Evolutionary conservation across 2,329 filamentous ascomycete species (phyloP), one percentile per base, ranked within the genome.

Genomic region (Ampelomyces quisqualis): DNA sequence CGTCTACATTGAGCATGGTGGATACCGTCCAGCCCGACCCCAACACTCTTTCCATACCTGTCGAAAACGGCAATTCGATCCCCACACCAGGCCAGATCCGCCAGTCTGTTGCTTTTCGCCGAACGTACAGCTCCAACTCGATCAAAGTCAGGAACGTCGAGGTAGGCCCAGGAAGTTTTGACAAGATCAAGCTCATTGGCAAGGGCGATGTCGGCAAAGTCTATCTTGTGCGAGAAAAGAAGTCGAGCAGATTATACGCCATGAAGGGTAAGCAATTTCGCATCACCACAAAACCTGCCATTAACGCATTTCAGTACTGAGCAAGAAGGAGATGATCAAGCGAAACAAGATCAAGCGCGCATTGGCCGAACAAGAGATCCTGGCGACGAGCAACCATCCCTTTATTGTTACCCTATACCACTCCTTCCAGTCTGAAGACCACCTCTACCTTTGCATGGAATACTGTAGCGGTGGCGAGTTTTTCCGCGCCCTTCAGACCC

Each of bases 241-340:
- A 97, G 80, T 95, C 90, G 62, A 85, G 84, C 57, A 81, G 93
- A 54, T 73, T 98, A 36, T 98, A 97, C 72, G 93, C 93, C 39
- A 98, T 98, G 93, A 98, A 98, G 74, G 91, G 91, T 96, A 69
- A 56, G 77, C 68, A 45, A 19, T 9, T 35, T 33, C 10, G 5
- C 11, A 29, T 13, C 17, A 20, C 32, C n/a, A 33, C 5, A 14
- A 22, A 29, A 6, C 7, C 38, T 15, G 30, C 17, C 40, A 27
- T 65, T 72, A 51, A 71, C 53, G 34, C 21, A 36, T 38, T 32
- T 11, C 64, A 97, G 93, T 98, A 5, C 69, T 98, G 70, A 97
- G 90, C 78, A 98, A 98, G 73, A 96, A 97, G 77, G 93, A 98
- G 71, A 98, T 98, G 93, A 98, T 98, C 72, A 98, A 98, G 76